These are phyloP conservation scores for Calocybe indica DNA, from an alignment of 768 basidiomycete species.

Conservation along the genomic window DNA sequence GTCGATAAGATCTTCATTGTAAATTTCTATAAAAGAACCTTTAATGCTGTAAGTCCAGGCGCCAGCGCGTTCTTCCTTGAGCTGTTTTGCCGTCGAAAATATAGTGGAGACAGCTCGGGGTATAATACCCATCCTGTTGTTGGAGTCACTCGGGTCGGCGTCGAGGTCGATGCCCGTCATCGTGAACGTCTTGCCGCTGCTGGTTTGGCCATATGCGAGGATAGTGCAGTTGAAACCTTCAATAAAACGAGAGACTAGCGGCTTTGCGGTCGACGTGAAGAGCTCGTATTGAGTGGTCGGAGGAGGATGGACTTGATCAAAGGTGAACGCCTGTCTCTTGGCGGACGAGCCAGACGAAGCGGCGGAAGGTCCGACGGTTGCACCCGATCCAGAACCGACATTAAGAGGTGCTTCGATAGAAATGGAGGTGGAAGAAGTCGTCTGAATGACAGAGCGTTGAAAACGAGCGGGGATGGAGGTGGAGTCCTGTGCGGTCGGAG, in stretches of 20 bases:
- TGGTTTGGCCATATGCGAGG: slow-evolving; percentile 96
- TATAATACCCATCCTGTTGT: slow-evolving; percentile 90
- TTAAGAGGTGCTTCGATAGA: slow-evolving; percentile 70
- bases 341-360: slow-evolving; percentile 37
- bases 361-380: slow-evolving; percentile 41
- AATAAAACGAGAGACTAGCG: slow-evolving; percentile 80
- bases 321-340: slow-evolving; percentile 85
- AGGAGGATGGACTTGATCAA: slow-evolving; percentile 93
- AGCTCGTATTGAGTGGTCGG: slow-evolving; percentile 79
- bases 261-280: slow-evolving; percentile 79
- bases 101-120: slow-evolving; percentile 89
- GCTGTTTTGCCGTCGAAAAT: slow-evolving; percentile 70
- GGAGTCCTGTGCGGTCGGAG: slow-evolving; percentile 78
- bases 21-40: slow-evolving; percentile 95
- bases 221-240: slow-evolving; percentile 98
- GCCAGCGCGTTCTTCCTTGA: slow-evolving; percentile 68
- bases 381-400: slow-evolving; percentile 42
- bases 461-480: slow-evolving; percentile 89
- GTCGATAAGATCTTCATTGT: slow-evolving; percentile 99
- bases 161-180: slow-evolving; percentile 97
- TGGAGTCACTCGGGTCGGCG: slow-evolving; percentile 74
- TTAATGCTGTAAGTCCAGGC: slow-evolving; percentile 78
- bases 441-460: slow-evolving; percentile 84
- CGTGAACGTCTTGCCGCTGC: slow-evolving; percentile 94
- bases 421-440: slow-evolving; percentile 67